Percentiles rank a stretch among this genome's conserved stretches.
Conservation (phyloP, 352 stramenopile species). For the Peronospora tabacina region DNA sequence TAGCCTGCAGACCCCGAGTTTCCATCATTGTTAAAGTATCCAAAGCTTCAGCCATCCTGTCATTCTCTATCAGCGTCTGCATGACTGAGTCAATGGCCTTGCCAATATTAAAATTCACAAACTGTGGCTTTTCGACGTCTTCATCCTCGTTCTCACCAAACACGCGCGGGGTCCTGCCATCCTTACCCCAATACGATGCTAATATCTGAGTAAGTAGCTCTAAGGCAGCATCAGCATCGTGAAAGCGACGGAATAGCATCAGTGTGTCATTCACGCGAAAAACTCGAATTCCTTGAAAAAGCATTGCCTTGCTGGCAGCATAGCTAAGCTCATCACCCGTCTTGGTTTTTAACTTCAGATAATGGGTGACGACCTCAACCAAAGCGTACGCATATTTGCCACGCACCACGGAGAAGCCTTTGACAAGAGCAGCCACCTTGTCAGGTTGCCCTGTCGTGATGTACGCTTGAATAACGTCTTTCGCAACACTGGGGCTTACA, state of each 20-base stretch:
- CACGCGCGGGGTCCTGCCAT: constrained; percentile 3
- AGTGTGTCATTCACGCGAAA: constrained; percentile 39
- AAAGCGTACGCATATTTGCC: constrained; percentile 42
- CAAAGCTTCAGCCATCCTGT: constrained; percentile 30
- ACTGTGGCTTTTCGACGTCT: constrained; percentile 12
- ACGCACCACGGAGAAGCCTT: constrained; percentile 38
- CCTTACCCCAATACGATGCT: constrained; percentile 28
- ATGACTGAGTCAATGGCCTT: constrained; percentile 42
- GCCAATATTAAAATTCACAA: constrained; percentile 39
- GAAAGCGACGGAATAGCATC: constrained; percentile 41
- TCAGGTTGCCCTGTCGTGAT: constrained; percentile 40
- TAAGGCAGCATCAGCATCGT: constrained; percentile 32
- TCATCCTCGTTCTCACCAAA: constrained; percentile 10
- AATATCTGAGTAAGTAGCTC: constrained; percentile 44
- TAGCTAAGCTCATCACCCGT: constrained; percentile 42
- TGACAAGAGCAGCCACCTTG: constrained; percentile 48
- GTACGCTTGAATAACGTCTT: constrained; percentile 40
- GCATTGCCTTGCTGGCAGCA: constrained; percentile 43
- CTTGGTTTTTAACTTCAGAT: constrained; percentile 29
- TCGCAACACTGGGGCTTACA: constrained; percentile 35
- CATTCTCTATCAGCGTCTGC: constrained; percentile 41
- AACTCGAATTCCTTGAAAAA: constrained; percentile 41
- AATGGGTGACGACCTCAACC: constrained; percentile 41
- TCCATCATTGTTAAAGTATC: constrained; percentile 30
- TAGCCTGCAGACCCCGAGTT: constrained; percentile 24